A percentile compares a stretch with the other conserved stretches of the same genome.
Evolutionary conservation across 306 rosid species (phyloP).

Genomic region (Fagus crenata): DNA sequence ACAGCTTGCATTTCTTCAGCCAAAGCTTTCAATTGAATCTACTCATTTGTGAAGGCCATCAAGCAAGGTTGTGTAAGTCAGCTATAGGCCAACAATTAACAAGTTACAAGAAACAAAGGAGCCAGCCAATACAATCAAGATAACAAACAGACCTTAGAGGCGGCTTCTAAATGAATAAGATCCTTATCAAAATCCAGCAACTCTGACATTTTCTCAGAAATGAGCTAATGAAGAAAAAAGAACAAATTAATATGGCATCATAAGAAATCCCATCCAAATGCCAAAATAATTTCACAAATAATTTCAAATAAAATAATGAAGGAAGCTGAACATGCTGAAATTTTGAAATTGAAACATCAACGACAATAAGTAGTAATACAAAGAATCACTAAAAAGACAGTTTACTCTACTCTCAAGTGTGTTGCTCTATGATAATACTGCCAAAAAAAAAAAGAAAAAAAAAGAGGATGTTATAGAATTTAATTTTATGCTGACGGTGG

Average conservation of each 20-base stretch:
- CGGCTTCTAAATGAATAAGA: constrained; percentile 90
- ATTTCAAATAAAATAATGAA: not conserved
- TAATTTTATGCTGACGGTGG: not conserved
- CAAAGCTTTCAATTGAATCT: constrained; percentile 95
- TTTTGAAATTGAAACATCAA: constrained; percentile 5
- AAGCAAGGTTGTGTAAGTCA: constrained; percentile 10
- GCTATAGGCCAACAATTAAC: not conserved
- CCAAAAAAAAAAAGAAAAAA: not conserved
- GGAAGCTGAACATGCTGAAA: not conserved
- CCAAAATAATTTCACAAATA: constrained; percentile 5
- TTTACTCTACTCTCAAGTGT: not conserved
- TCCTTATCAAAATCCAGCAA: constrained; percentile 91
- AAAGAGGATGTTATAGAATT: not conserved
- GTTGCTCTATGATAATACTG: not conserved
- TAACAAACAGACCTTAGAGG: constrained; percentile 74
- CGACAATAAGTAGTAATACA: not conserved
- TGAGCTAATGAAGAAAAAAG: constrained; percentile 53
- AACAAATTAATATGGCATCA: constrained; percentile 24
- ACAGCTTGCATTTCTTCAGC: constrained; percentile 99
- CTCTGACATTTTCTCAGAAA: constrained; percentile 93
- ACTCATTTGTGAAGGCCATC: constrained; percentile 29
- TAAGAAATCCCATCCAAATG: constrained; percentile 19
- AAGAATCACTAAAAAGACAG: not conserved
- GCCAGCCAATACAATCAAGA: constrained; percentile 24
- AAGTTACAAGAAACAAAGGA: constrained; percentile 17